Base-by-base conservation (phyloP, 345 rosid genomes). In the Populus tremula region DNA sequence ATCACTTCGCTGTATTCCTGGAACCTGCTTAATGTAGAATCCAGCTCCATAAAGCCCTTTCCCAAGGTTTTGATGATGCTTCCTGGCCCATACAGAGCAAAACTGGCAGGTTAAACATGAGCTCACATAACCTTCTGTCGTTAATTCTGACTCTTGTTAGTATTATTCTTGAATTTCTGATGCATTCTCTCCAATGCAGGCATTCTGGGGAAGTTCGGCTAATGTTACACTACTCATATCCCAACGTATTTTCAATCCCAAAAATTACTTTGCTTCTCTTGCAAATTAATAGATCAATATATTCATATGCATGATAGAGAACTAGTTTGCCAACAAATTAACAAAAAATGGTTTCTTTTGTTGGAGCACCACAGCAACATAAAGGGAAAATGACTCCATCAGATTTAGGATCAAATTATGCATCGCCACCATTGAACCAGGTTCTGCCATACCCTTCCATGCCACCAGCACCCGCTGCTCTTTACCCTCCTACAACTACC, bases 1-100 rank as follows among this genome's bases (percentile, higher is more conserved):
- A 31, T 33, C 4, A 10, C 29, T 2, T 33, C 4, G 9, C 17
- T 2, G 33, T 53, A 27, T 35, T 63, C 65, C 12, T 13, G 36
- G 8, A 66, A 41, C 45, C 10, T 69, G 31, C 7, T 25, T 41
- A 25, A 20, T 69, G 54, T 56, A 88, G 89, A 85, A 73, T 88
- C 79, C 88, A 76, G 75, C 87, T 88, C 50, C 89, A 85, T 59
- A 88, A 85, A 78, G 86, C 18, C 61, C 89, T 85, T 69, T 76
- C 89, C 61, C 85, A 85, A 49, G 89, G 89, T n/a, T 86, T 23
- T 54, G 86, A 86, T 71, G 91, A 88, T 63, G 47, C 82, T 72
- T 74, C 78, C 33, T 86, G 91, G 89, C 75, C 87, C 14, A 71
- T 87, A 47, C 83, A 78, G 56, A 79, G 75, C 76, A 78, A 77